Evolutionary conservation across 2,329 filamentous ascomycete species (phyloP), one percentile per base, ranked within the genome.

Genomic region (Zalaria obscura): DNA sequence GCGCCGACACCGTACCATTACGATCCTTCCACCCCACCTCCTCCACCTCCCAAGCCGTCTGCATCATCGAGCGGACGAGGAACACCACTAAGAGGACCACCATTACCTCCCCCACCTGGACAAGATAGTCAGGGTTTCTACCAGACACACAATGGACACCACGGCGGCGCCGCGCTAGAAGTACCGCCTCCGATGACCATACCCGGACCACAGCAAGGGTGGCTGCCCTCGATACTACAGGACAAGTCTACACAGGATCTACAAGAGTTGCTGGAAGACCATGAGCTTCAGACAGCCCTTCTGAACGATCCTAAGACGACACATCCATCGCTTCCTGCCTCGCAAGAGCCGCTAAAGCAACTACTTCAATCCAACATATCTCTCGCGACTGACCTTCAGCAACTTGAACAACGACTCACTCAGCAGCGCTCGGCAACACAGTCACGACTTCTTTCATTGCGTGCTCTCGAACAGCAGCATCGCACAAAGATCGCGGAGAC

Each of bases 401-500:
- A 75, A 32, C 68, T 79, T 4, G 81, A 85, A 57, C 56, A 64
- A 0, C 72, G 72, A 45, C 62, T 80, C 8, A 57, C 62, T 7
- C 72, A 72, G 48, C 72, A 80, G 53, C 80, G 89, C 42, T 72
- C 76, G 27, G 69, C 73, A 1, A 82, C 84, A 0, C 86, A 93
- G 56, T 80, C 85, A 3, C 80, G 88, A 45, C 75, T 96, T 0
- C 72, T 96, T 1, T 74, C 84, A 7, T 76, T 91, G 25, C 83
- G 89, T 53, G 83, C 84, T 1, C 74, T 95, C 10, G 91, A 96
- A 64, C 76, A 88, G n/a, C 81, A 89, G 55, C 96, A 91, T 84
- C 77, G 80, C 42, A 76, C 83, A 50, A 93, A 91, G 60, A 85
- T 96, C 60, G 71, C 76, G 1, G 86, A 91, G 52, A 91, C 94